phyloP scores from a whole-genome alignment of 331 rosid genomes.

The Quercus lobata region DNA sequence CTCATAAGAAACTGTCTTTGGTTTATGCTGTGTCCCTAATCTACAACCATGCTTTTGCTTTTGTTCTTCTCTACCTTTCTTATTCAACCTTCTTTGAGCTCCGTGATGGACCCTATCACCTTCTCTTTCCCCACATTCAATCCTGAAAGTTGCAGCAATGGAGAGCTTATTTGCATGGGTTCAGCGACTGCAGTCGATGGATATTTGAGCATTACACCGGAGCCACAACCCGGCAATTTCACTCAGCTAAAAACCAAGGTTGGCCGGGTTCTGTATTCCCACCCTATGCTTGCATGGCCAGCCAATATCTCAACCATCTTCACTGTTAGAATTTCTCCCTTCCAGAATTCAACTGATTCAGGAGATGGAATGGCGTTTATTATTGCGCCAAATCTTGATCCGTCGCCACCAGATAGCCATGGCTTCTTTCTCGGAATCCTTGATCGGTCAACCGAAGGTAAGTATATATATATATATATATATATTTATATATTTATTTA shows the following conservation, averaged over 20 bases:
- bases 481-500: no score
- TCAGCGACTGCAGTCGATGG: constrained; percentile 39
- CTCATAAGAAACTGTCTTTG: no score
- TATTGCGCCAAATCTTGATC: constrained; percentile 39
- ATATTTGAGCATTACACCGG: constrained; percentile 43
- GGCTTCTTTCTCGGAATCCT: constrained; percentile 56
- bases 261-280: constrained; percentile 46
- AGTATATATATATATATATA: no score
- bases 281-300: constrained; percentile 45
- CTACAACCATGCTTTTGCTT: not conserved
- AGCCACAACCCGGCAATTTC: constrained; percentile 23
- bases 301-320: constrained; percentile 47
- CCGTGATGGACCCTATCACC: constrained; percentile 6
- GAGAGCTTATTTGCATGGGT: constrained; percentile 51
- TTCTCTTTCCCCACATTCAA: constrained; percentile 49
- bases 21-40: not conserved
- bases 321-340: constrained; percentile 45
- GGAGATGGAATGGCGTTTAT: constrained; percentile 60
- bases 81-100: constrained; percentile 17
- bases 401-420: constrained; percentile 44
- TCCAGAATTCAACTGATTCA: constrained; percentile 19
- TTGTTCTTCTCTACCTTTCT: constrained; percentile 21
- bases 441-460: constrained; percentile 48
- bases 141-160: constrained; percentile 39
- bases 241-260: constrained; percentile 21